Base-by-base conservation (phyloP, 805 yeast genomes). In the Naumovozyma dairenensis region DNA sequence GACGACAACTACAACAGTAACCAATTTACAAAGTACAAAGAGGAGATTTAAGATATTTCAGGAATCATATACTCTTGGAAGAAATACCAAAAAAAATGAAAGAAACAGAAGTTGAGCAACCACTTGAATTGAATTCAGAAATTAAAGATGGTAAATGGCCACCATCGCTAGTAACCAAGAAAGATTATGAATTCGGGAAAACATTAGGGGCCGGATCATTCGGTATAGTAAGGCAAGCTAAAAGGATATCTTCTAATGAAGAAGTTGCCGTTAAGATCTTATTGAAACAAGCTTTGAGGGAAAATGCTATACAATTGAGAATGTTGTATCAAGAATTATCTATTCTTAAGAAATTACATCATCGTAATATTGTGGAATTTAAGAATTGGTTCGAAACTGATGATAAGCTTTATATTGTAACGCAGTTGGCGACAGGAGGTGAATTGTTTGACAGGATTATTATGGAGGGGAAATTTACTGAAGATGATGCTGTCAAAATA, bases 351-450 rank as follows among this genome's bases (percentile, higher is more conserved):
- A 71, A 72, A 34, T 65, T 87, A 39, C 56, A 71, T 31, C 94
- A 87, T 57, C 86, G 86, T 1, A 81, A 89, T 58, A 86, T 89
- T 46, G 94, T 89, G 12, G 74, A 77, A 25, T 79, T 89, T 54
- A 68, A 78, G 33, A 96, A 86, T 55, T 89, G 94, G 89, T 89
- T 89, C 55, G 96, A 89, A 63, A 73, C 85, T 20, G 80, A 74
- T 56, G 95, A 86, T 49, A 89, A 89, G 62, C 85, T 83, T 59
- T 89, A 84, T 53, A 80, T 89, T 38, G 96, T 85, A 14, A 89
- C 96, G 2, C 95, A 89, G 56, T 65, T 89, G 51, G 96, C 96
- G 16, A 80, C 86, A 2, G 98, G 98, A 19, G 98, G 98, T 32
- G 98, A 89, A 57, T 63, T 89, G 37, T 89, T 89, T 53, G 96